These are phyloP conservation scores for Beauveria brongniartii DNA, from an alignment of 2,329 filamentous ascomycete genomes.

Conservation along the genomic window DNA sequence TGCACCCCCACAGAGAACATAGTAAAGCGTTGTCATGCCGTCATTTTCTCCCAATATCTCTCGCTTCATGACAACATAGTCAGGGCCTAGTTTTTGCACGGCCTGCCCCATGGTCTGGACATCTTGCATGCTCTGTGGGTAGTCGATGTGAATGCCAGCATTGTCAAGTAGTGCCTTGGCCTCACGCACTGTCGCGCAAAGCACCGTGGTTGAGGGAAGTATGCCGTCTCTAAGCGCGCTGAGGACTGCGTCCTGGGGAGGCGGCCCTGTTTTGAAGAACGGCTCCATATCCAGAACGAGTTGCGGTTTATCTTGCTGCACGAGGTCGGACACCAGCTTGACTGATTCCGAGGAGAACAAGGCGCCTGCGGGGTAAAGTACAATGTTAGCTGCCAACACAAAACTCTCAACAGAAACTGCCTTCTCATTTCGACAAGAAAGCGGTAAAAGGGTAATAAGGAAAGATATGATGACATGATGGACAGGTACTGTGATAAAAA, in stretches of 20 bases:
- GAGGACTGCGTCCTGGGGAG: not conserved
- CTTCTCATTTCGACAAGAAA: not conserved
- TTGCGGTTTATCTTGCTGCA: not conserved
- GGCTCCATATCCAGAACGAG: slow-evolving; percentile 7
- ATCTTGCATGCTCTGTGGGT: slow-evolving; percentile 4
- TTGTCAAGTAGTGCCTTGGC: slow-evolving; percentile 3
- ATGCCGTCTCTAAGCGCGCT: slow-evolving; percentile 2
- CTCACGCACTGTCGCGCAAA: slow-evolving; percentile 8
- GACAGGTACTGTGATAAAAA: not conserved
- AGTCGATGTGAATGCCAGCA: slow-evolving; percentile 1
- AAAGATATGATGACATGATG: not conserved
- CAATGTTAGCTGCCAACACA: not conserved
- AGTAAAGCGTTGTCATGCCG: slow-evolving; percentile 8
- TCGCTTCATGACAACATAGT: slow-evolving; percentile 9
- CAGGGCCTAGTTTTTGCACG: slow-evolving; percentile 1
- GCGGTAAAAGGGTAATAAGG: not conserved
- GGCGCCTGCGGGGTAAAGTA: not conserved
- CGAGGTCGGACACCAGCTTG: not conserved
- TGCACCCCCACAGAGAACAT: slow-evolving; percentile 6
- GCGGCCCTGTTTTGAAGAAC: slow-evolving; percentile 9
- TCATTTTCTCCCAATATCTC: slow-evolving; percentile 1
- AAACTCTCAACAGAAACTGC: not conserved
- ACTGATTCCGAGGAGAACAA: not conserved
- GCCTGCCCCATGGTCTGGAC: slow-evolving; percentile 3
- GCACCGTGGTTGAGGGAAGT: slow-evolving; percentile 5